These are phyloP conservation scores for Nyssa sinensis DNA, from an alignment of 148 eudicot species.

Conservation along the genomic window DNA sequence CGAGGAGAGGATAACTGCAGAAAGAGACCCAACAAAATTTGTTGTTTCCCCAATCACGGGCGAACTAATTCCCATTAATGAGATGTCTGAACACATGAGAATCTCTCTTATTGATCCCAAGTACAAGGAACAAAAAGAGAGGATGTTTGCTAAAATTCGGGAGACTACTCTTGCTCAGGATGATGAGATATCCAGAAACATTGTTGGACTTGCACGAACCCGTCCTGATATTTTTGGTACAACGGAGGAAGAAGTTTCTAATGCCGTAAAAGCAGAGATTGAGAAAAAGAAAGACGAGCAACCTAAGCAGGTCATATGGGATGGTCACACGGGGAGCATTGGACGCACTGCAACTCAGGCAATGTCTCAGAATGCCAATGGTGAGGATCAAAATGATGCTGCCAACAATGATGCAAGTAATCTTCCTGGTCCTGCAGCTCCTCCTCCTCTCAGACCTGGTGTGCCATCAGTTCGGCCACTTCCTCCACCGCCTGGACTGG, in stretches of 20 bases:
- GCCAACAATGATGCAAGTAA: constrained; percentile 38
- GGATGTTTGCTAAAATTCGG: constrained; percentile 85
- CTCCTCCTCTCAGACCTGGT: constrained; percentile 64
- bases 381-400: constrained; percentile 53
- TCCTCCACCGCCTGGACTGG: constrained; percentile 68
- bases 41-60: constrained; percentile 75
- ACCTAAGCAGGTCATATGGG: constrained; percentile 93
- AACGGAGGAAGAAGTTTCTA: constrained; percentile 82
- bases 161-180: constrained; percentile 85
- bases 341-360: constrained; percentile 88
- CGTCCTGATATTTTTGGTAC: constrained; percentile 89
- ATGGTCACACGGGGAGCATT: constrained; percentile 83
- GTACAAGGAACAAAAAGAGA: constrained; percentile 80
- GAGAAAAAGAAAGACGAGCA: constrained; percentile 81
- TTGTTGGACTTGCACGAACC: constrained; percentile 76
- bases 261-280: constrained; percentile 84
- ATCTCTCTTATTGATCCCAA: constrained; percentile 85
- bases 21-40: constrained; percentile 63
- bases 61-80: constrained; percentile 64
- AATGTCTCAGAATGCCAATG: constrained; percentile 56
- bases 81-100: constrained; percentile 88
- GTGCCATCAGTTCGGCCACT: constrained; percentile 61
- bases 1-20: constrained; percentile 68
- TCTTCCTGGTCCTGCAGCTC: constrained; percentile 73
- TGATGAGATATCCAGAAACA: constrained; percentile 73